phyloP scores from a whole-genome alignment of 352 stramenopile species.

The Pelagophyceae sp. region DNA sequence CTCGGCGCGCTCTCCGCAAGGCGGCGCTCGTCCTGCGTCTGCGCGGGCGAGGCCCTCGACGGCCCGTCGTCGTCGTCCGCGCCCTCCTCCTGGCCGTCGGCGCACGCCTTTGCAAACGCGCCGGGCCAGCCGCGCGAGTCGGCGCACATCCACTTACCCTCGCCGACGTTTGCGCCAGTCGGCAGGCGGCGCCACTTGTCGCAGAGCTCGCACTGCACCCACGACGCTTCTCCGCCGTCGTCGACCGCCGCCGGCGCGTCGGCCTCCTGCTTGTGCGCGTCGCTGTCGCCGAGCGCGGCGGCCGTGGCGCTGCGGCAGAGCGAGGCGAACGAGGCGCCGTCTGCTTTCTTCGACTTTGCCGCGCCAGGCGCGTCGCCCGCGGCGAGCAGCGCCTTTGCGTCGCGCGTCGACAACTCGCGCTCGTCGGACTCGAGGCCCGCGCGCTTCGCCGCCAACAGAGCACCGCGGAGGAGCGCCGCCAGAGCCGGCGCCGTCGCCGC shows the following conservation, averaged over 20 bases:
- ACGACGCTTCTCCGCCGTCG: neutral
- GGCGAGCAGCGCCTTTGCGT: neutral
- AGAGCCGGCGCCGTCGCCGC: neutral
- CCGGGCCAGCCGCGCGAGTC: neutral
- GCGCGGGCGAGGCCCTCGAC: neutral
- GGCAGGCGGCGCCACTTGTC: neutral
- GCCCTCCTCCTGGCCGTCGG: no score
- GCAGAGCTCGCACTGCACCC: neutral
- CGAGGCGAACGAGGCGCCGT: neutral
- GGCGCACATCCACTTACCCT: neutral
- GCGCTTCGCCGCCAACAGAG: neutral
- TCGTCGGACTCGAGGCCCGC: neutral
- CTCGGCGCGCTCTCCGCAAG: neutral
- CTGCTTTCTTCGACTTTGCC: neutral
- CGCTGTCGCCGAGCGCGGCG: neutral
- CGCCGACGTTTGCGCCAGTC: neutral
- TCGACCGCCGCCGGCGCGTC: neutral
- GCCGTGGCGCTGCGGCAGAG: constrained; percentile 1
- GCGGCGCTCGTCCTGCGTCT: neutral
- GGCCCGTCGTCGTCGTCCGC: neutral
- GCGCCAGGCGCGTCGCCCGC: neutral
- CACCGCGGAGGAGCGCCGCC: neutral
- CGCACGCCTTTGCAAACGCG: no score
- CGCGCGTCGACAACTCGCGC: neutral
- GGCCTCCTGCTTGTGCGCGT: no score